Evolutionary conservation across 225 moss, liverwort and hornwort genomes (phyloP).

Genomic region (Sphagnum contortum): DNA sequence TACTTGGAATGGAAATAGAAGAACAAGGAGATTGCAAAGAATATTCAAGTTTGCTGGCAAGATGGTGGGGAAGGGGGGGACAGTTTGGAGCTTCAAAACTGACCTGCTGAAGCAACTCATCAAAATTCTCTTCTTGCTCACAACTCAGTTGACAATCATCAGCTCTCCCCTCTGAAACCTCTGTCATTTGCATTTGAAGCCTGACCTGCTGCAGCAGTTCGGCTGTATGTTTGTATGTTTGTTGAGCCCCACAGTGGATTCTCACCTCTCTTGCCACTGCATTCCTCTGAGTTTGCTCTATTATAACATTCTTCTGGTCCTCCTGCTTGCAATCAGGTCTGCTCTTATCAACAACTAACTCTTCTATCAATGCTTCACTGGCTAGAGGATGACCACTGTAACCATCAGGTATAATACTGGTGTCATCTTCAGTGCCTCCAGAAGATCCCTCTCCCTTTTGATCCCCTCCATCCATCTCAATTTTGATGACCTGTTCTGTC

Average conservation of each 20-base stretch:
- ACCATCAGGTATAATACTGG: no score
- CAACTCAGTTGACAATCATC: no score
- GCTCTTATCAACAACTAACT: background rate
- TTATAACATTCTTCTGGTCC: constrained; percentile 3
- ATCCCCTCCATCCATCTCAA: no score
- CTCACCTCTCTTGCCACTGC: no score
- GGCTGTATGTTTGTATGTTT: background rate
- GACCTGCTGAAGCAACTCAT: constrained; percentile 1
- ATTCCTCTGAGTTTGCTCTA: background rate
- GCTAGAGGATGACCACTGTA: no score
- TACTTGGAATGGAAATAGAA: background rate
- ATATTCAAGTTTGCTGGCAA: background rate
- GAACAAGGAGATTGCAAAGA: background rate
- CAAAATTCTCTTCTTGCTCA: background rate
- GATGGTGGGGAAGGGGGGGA: background rate
- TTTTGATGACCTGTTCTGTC: no score
- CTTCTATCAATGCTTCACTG: constrained; percentile 1
- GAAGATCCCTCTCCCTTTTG: no score
- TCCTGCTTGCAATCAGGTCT: background rate
- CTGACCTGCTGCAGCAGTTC: constrained; percentile 1
- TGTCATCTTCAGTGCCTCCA: no score
- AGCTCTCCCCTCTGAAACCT: no score
- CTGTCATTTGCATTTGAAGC: no score
- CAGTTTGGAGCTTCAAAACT: no score
- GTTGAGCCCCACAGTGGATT: no score